Conservation (phyloP, 2,329 filamentous ascomycete genomes). For the Paecilomyces fulvus region DNA sequence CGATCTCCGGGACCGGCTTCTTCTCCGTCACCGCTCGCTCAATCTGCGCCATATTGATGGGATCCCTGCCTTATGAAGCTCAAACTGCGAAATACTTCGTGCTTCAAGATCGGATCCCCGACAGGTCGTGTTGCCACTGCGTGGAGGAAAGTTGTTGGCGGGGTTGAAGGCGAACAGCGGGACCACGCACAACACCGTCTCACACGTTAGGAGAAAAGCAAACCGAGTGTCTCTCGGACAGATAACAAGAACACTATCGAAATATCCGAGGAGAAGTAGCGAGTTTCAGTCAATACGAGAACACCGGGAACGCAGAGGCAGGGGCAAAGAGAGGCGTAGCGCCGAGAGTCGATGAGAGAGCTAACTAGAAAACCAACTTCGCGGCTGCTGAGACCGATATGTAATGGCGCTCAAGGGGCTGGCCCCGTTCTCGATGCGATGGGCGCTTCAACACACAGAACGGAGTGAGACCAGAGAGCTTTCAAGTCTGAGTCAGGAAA, state of each 20-base stretch:
- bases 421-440: neutral
- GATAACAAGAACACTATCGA: neutral
- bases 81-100: neutral
- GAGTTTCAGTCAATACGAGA: neutral
- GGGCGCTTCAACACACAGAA: neutral
- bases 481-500: neutral
- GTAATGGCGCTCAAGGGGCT: constrained; percentile 1
- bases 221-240: neutral
- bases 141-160: neutral
- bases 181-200: neutral
- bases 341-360: neutral
- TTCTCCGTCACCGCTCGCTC: constrained; percentile 91
- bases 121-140: neutral
- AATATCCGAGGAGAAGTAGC: neutral
- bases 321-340: neutral
- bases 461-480: neutral
- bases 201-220: neutral
- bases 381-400: neutral
- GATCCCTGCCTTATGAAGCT: neutral
- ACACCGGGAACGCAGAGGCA: neutral
- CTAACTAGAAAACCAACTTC: neutral
- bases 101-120: neutral
- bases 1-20: constrained; percentile 93
- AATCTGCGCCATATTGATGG: constrained; percentile 41
- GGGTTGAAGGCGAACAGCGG: neutral